These are phyloP conservation scores for Fusarium udum DNA, from an alignment of 2,329 filamentous ascomycete species.

Conservation along the genomic window DNA sequence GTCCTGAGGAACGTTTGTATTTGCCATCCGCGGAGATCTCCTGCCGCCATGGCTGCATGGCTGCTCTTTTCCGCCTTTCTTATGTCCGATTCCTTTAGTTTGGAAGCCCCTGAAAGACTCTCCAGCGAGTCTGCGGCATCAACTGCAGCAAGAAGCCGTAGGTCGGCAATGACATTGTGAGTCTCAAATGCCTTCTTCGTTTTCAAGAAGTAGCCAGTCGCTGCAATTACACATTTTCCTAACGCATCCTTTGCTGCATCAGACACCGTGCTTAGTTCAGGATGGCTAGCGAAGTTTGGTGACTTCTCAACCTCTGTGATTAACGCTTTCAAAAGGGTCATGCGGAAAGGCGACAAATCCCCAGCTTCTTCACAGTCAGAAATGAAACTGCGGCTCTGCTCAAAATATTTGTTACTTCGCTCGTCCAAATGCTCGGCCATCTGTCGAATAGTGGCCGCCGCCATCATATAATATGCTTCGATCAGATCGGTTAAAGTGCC, in stretches of 20 bases:
- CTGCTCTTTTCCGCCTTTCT: conserved; percentile 51
- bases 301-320: conserved; percentile 43
- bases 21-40: conserved; percentile 56
- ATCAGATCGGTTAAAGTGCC: conserved; percentile 47
- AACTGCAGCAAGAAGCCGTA: conserved; percentile 47
- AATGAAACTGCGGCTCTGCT: conserved; percentile 42
- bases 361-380: conserved; percentile 36
- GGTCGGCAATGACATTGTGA: conserved; percentile 32
- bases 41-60: conserved; percentile 46
- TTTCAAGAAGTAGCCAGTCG: conserved; percentile 42
- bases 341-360: conserved; percentile 44
- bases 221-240: conserved; percentile 39
- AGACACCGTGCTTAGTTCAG: conserved; percentile 38
- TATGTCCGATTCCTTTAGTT: conserved; percentile 46
- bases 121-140: conserved; percentile 45
- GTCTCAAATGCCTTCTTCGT: conserved; percentile 46
- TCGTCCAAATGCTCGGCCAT: conserved; percentile 57
- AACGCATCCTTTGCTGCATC: conserved; percentile 42
- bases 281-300: conserved; percentile 39
- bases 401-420: conserved; percentile 54
- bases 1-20: conserved; percentile 55
- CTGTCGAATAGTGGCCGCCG: conserved; percentile 50
- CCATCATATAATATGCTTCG: conserved; percentile 46
- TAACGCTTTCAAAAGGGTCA: conserved; percentile 51
- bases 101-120: conserved; percentile 32